Evolutionary conservation across 2,329 filamentous ascomycete genomes (phyloP), one percentile per base, ranked within the genome.

Genomic region (Fusarium agapanthi): DNA sequence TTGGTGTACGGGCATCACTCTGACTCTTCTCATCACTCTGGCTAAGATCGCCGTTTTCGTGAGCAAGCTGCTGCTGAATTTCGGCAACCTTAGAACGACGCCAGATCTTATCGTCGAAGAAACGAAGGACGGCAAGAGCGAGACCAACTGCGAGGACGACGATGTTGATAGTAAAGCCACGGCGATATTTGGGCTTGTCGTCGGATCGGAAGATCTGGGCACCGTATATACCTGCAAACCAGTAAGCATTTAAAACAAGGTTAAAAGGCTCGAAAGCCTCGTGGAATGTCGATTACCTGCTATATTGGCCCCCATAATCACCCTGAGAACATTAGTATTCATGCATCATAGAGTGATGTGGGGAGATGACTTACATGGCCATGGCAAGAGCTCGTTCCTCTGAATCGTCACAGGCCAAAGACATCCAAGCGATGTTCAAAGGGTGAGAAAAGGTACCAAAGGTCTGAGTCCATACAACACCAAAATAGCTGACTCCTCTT

Each of bases 271-370:
- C n/a, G n/a, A n/a, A n/a, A n/a, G n/a, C n/a, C n/a, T n/a, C n/a
- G n/a, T n/a, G n/a, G n/a, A n/a, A n/a, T n/a, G n/a, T n/a, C n/a
- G n/a, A n/a, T n/a, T n/a, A n/a, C 88, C 88, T 1, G 88, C 88
- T 32, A 86, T 87, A 69, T 91, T 91, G 56, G 88, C 89, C 22
- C 86, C 86, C 88, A 90, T 90, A 66, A 90, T 89, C 55, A 89
- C 83, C 79, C 84, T 37, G 48, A 40, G 3, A 6, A 43, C 14
- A 6, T 34, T 34, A 34, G 11, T 12, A 32, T 34, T n/a, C n/a
- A n/a, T n/a, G n/a, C n/a, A n/a, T n/a, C n/a, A n/a, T n/a, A n/a
- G n/a, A n/a, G n/a, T 34, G 32, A 34, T 34, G 34, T 34, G 34
- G 34, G 15, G 34, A 16, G 14, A n/a, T n/a, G n/a, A n/a, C 43